phyloP scores from a whole-genome alignment of 225 moss, liverwort and hornwort species.

The Ulota crispa region DNA sequence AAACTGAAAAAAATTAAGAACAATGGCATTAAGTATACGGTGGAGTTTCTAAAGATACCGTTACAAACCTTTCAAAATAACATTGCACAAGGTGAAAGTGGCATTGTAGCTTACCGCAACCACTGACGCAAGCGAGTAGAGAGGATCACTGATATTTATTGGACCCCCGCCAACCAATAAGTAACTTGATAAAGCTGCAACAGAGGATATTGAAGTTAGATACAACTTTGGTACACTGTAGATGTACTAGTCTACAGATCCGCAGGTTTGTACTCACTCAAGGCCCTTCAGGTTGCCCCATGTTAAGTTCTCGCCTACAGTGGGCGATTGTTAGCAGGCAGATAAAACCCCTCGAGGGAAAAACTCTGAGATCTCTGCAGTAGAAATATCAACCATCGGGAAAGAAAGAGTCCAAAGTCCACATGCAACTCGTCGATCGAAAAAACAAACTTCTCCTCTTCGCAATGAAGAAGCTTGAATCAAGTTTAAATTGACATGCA shows the following conservation, averaged over 20 bases:
- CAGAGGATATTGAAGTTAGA: slow-evolving; percentile 21
- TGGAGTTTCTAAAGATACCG: background rate
- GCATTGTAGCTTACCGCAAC: slow-evolving; percentile 48
- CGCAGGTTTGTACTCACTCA: no score
- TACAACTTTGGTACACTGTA: background rate
- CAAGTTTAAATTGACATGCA: background rate
- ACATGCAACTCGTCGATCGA: background rate
- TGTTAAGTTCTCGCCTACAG: background rate
- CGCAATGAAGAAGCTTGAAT: background rate
- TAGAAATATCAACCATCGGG: background rate
- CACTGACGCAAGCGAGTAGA: slow-evolving; percentile 47
- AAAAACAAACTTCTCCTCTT: background rate
- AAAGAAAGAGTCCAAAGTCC: background rate
- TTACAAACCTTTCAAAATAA: background rate
- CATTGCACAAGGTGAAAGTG: background rate
- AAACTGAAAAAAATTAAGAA: background rate
- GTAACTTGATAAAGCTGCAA: slow-evolving; percentile 56
- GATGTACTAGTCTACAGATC: background rate
- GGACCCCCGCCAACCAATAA: slow-evolving; percentile 38
- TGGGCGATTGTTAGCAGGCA: background rate
- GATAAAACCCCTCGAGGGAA: background rate
- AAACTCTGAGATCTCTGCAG: background rate
- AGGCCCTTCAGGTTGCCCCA: no score
- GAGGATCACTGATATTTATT: slow-evolving; percentile 42
- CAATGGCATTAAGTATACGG: background rate